Base-by-base conservation (phyloP, 345 rosid genomes). In the Garcia nutans region DNA sequence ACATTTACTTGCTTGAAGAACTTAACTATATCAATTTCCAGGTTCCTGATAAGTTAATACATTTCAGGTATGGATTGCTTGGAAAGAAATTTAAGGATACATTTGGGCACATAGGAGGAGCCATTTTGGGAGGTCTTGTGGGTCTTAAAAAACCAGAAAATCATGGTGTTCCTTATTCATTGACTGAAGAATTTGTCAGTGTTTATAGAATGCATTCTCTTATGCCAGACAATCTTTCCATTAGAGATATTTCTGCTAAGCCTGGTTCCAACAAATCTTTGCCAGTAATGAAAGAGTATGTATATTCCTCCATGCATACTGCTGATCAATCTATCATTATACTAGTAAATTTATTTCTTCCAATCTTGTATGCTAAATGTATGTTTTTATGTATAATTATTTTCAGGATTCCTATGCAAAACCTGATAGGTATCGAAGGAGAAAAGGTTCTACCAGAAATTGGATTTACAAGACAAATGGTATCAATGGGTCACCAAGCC, bases 401-500 rank as follows among this genome's bases (percentile, higher is more conserved):
- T 28, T 37, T 6, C 50, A 87, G 90, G 75, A 49, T 87, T 9
- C 69, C 84, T 10, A 63, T 89, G 84, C 59, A 5, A 19, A 37
- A 82, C 15, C 24, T 86, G 74, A 70, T 84, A 54, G 91, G 93
- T 8, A 78, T 44, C 0, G 57, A 74, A 31, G 93, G 93, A 70
- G 90, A 87, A 68, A 68, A 71, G 68, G 59, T 42, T 37, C 68
- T 80, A 55, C 28, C 85, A 23, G 28, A 65, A 56, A 85, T 86
- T 68, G 93, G 91, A 70, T 85, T 87, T 63, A 73, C 70, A 0
- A 70, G 68, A 47, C 78, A 77, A 63, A 76, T 90, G 76, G 89
- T 90, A 1, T 90, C 93, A 63, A 88, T 90, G 93, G 93, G 93
- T 19, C 90, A 89, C 61, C 93, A 89, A 76, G 90, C 91, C 55